Evolutionary conservation across 2,329 filamentous ascomycete species (phyloP), one percentile per base, ranked within the genome.

Genomic region (Fonsecaea pugnacius): DNA sequence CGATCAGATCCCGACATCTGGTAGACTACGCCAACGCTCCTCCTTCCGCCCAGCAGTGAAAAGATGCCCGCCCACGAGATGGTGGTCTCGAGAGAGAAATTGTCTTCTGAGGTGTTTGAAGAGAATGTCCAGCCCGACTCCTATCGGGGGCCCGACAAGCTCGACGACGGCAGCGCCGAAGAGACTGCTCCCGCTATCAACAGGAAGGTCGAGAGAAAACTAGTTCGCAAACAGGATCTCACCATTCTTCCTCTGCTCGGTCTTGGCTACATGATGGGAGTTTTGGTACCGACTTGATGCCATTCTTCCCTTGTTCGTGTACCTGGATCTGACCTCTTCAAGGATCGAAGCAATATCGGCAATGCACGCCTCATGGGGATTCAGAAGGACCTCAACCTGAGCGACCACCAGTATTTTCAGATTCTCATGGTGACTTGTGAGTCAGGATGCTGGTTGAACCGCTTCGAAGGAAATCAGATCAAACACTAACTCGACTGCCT

Each of bases 401-500:
- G 27, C 24, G n/a, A 40, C 14, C 30, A 56, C 24, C 62, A 64
- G 21, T 64, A 50, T 48, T 64, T 52, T 30, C 58, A 64, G 32
- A 27, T 32, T 21, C 33, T 64, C 21, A 60, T 38, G 27, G 56
- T 64, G 56, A 60, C 58, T 24, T 64, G 62, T 64, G 38, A 43
- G 55, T 64, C 38, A 27, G 16, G 7, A 27, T 40, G 35, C n/a
- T 12, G n/a, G 43, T 16, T 14, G 43, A 18, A 27, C 27, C 3
- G 3, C 1, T 27, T 27, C 27, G 27, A 27, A 27, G 16, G 21
- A 12, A 12, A 53, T 27, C n/a, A 18, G 9, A 18, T 27, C 4
- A 50, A 8, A 38, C 21, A 33, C 27, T 24, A 77, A 85, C 30
- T 72, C 79, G 16, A 10, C 24, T 79, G 78, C 58, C 35, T 12